Percentiles rank a stretch among this genome's conserved stretches.
Conservation (phyloP, 1,139 yeast species). For the Hyphopichia fennica region DNA sequence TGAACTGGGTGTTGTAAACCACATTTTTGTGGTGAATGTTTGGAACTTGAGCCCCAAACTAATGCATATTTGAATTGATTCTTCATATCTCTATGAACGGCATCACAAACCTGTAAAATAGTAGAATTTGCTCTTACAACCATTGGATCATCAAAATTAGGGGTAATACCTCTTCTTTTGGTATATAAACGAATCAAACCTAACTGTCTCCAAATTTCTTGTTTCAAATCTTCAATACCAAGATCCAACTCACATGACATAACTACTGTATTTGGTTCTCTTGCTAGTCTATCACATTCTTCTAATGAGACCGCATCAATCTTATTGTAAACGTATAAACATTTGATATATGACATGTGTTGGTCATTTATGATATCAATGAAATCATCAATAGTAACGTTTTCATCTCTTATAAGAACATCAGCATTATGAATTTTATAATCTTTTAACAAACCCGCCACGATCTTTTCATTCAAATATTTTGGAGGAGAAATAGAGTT, state of each 20-base stretch:
- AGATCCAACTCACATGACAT: constrained; percentile 88
- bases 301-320: constrained; percentile 93
- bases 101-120: constrained; percentile 84
- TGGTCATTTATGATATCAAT: constrained; percentile 88
- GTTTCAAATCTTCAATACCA: constrained; percentile 84
- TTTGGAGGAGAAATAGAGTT: constrained; percentile 82
- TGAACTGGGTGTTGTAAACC: constrained; percentile 80
- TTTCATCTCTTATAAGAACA: constrained; percentile 83
- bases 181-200: constrained; percentile 81
- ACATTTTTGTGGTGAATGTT: constrained; percentile 95
- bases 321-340: constrained; percentile 92
- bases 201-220: constrained; percentile 89
- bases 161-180: constrained; percentile 74
- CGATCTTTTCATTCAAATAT: constrained; percentile 76
- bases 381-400: constrained; percentile 89
- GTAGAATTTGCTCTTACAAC: constrained; percentile 81
- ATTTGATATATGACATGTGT: constrained; percentile 85
- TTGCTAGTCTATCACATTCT: constrained; percentile 88
- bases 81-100: constrained; percentile 90
- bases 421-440: constrained; percentile 93
- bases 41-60: constrained; percentile 96
- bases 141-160: constrained; percentile 85
- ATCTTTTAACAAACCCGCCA: constrained; percentile 74
- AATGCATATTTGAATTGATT: constrained; percentile 89
- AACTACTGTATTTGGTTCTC: constrained; percentile 89